Evolutionary conservation across 192 early-diverging fungal species (phyloP).

Genomic region (Coemansia sp.): DNA sequence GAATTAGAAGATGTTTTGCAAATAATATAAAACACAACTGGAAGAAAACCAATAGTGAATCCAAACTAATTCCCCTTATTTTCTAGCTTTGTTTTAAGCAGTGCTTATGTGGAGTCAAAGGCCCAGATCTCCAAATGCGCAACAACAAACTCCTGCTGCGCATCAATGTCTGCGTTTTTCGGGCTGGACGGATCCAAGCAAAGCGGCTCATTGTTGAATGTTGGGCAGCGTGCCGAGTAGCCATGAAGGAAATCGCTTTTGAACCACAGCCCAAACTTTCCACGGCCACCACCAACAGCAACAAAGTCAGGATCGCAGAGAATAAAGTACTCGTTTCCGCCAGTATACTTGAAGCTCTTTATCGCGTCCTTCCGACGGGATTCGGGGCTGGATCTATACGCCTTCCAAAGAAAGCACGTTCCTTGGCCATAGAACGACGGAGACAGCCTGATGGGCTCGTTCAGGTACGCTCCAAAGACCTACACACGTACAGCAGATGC

Average conservation of each 20-base stretch:
- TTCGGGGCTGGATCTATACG: conserved; percentile 41
- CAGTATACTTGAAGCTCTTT: conserved; percentile 69
- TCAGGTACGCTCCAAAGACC: conserved; percentile 80
- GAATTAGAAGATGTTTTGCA: too few relatives aligned
- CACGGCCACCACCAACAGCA: conserved; percentile 77
- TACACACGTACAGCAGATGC: conserved; percentile 21
- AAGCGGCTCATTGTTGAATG: conserved; percentile 75
- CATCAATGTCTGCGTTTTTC: conserved; percentile 33
- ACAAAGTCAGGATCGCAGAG: conserved; percentile 72
- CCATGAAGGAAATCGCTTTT: conserved; percentile 71
- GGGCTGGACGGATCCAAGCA: conserved; percentile 41
- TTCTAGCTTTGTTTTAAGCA: background rate
- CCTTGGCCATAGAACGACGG: conserved; percentile 81
- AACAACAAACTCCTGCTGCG: conserved; percentile 52
- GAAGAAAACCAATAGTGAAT: background rate
- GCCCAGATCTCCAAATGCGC: conserved; percentile 52
- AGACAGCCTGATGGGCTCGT: conserved; percentile 63
- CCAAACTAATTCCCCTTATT: background rate
- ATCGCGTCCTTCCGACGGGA: conserved; percentile 54
- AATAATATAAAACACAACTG: background rate
- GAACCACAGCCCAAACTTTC: conserved; percentile 76
- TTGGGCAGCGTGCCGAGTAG: conserved; percentile 66
- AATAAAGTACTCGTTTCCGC: conserved; percentile 80
- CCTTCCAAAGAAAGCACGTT: conserved; percentile 80
- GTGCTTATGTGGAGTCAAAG: conserved; percentile 23